A percentile compares a stretch with the other conserved stretches of the same genome.
Evolutionary conservation across 345 rosid species (phyloP).

Genomic region (Corymbia maculata): DNA sequence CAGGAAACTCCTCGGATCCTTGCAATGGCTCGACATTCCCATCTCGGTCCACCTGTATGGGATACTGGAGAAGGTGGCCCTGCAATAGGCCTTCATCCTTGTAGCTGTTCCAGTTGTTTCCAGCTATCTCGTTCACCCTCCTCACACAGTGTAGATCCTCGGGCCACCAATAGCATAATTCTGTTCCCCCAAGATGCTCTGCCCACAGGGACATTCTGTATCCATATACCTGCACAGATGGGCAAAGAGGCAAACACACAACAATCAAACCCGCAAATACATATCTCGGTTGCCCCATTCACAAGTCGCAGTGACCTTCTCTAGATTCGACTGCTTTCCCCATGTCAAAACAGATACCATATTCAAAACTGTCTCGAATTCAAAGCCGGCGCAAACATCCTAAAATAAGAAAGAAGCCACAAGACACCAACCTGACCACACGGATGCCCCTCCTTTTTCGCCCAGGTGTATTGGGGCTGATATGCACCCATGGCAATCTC

Average conservation of each 20-base stretch:
- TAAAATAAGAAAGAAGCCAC: neutral
- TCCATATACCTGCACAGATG: constrained; percentile 54
- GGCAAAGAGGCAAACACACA: neutral
- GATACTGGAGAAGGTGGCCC: constrained; percentile 91
- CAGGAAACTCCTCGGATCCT: constrained; percentile 67
- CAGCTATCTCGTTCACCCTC: constrained; percentile 46
- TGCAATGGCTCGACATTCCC: constrained; percentile 58
- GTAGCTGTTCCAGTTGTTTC: constrained; percentile 58
- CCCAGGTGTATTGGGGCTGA: constrained; percentile 80
- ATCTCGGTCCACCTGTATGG: constrained; percentile 37
- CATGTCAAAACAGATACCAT: neutral
- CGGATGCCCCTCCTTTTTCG: constrained; percentile 44
- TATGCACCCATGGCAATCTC: constrained; percentile 98
- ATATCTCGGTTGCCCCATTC: neutral
- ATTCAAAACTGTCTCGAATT: neutral
- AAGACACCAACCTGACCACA: constrained; percentile 64
- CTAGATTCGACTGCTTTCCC: neutral
- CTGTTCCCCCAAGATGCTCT: constrained; percentile 65
- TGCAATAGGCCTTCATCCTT: constrained; percentile 20
- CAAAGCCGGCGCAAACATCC: neutral
- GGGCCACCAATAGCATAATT: constrained; percentile 32
- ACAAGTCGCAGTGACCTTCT: neutral
- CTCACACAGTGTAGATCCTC: constrained; percentile 49
- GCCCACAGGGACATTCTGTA: constrained; percentile 93
- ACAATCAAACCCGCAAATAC: neutral